Evolutionary conservation across 2,329 filamentous ascomycete species (phyloP), one percentile per base, ranked within the genome.

Genomic region (Botryotinia narcissicola): DNA sequence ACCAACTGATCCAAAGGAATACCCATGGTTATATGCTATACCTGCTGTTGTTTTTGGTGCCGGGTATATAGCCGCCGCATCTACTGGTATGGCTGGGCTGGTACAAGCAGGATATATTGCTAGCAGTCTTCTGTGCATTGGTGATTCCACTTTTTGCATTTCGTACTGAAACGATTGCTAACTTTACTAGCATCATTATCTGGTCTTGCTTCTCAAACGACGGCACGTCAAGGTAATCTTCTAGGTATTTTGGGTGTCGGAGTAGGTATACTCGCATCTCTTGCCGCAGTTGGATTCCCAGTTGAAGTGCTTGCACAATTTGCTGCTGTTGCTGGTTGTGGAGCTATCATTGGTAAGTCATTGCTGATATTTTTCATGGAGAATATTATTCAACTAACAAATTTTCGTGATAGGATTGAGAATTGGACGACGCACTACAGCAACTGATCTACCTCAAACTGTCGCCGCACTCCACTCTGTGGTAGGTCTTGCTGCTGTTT

Each of bases 391-490:
- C 14, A n/a, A 42, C 60, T 70, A 4, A 71, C 10, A 0, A 12
- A 14, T 10, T 10, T 59, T 40, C 20, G 14, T 20, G 4, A 10
- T 75, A 77, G 91, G 93, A 46, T 87, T 93, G 68, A 80, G 94
- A 37, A 95, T 97, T 76, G 94, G 94, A 61, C 92, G 93, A 78
- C 89, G 93, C 20, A 97, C 97, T 77, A 97, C 93, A 0, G 93
- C 94, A 0, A 97, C 94, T 0, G 93, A 94, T 72, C 88, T 97
- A 2, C 94, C 94, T 0, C 94, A 97, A 81, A 97, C 93, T 0
- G 94, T 97, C 3, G 94, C 94, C 32, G 94, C 94, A 0, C 85
- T 97, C 44, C 94, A 97, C 83, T 97, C 93, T 0, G 94, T 97
- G 12, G 94, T 97, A 46, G 94, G 94, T 81, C 86, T 97, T 1